These are phyloP conservation scores for Pythium plurisporium DNA, from an alignment of 352 stramenopile species.

Conservation along the genomic window DNA sequence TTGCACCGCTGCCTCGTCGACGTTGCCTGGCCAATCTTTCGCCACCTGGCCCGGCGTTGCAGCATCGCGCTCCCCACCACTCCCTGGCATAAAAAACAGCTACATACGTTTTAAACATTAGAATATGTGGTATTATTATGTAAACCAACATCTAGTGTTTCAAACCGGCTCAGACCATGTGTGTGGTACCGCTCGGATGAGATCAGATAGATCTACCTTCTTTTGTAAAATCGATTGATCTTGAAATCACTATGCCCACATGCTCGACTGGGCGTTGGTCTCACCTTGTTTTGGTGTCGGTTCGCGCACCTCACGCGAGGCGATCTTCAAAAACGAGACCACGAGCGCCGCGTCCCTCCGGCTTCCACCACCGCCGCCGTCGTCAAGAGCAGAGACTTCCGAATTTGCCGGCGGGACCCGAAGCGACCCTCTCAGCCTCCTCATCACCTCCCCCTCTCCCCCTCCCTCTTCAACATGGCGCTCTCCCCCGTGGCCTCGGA, in stretches of 20 bases:
- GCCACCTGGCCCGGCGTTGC: slow-evolving; percentile 19
- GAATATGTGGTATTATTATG: slow-evolving; percentile 7
- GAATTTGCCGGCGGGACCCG: slow-evolving; percentile 27
- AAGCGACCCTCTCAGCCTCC: slow-evolving; percentile 25
- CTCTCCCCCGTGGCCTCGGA: slow-evolving; percentile 46
- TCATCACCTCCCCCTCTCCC: slow-evolving; percentile 13
- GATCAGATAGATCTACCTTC: slow-evolving; percentile 2
- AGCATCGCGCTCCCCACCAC: slow-evolving; percentile 18
- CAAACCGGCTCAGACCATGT: neutral
- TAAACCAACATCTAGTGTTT: neutral
- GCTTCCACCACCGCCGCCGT: neutral
- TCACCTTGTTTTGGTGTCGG: slow-evolving; percentile 21
- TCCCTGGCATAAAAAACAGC: slow-evolving; percentile 9
- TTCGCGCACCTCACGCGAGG: slow-evolving; percentile 2
- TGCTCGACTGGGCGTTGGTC: neutral
- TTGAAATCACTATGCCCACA: slow-evolving; percentile 6
- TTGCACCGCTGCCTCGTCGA: slow-evolving; percentile 35
- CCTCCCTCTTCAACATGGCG: slow-evolving; percentile 28
- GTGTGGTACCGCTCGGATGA: slow-evolving; percentile 13
- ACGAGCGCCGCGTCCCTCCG: no score
- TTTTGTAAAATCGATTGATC: slow-evolving; percentile 10
- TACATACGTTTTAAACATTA: slow-evolving; percentile 9
- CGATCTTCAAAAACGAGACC: slow-evolving; percentile 27
- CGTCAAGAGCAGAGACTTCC: slow-evolving; percentile 17
- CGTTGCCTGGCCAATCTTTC: slow-evolving; percentile 54